A percentile compares a stretch with the other conserved stretches of the same genome.
These are phyloP conservation scores for Calonectria hongkongensis DNA, from an alignment of 2,329 filamentous ascomycete genomes.

Conservation along the genomic window DNA sequence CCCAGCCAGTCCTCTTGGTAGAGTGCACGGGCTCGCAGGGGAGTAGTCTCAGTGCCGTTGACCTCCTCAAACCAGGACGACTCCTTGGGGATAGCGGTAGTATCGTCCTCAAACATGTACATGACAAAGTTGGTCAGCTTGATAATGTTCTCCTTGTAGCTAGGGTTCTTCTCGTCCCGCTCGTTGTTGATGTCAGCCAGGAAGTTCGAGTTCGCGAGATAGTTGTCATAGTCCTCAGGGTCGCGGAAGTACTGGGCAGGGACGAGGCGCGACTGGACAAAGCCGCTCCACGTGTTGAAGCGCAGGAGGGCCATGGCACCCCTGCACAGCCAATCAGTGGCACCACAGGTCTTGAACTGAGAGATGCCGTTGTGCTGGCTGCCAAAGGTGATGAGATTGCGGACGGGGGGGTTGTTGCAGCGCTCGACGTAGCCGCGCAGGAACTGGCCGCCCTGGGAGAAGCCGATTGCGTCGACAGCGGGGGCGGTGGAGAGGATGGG, in stretches of 20 bases:
- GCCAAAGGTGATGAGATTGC: conserved; percentile 90
- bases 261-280: conserved; percentile 87
- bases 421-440: conserved; percentile 92
- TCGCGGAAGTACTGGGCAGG: conserved; percentile 97
- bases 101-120: conserved; percentile 92
- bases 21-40: conserved; percentile 80
- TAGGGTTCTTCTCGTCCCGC: conserved; percentile 81
- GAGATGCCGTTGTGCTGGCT: conserved; percentile 94
- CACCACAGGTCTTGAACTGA: conserved; percentile 84
- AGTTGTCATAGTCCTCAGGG: conserved; percentile 76
- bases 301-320: conserved; percentile 86
- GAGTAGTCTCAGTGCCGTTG: conserved; percentile 80
- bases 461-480: conserved; percentile 92
- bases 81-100: conserved; percentile 91
- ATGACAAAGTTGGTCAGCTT: conserved; percentile 86
- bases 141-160: conserved; percentile 83
- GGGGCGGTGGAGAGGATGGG: conserved; percentile 88
- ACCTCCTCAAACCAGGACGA: conserved; percentile 93
- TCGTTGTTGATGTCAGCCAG: conserved; percentile 98
- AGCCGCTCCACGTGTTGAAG: conserved; percentile 85
- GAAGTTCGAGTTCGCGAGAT: conserved; percentile 89
- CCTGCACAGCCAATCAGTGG: conserved; percentile 86
- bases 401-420: conserved; percentile 85
- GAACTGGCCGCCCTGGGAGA: conserved; percentile 97
- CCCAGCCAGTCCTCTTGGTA: conserved; percentile 97